Conservation (phyloP, 2,329 filamentous ascomycete species). For the Colletotrichum orbiculare region DNA sequence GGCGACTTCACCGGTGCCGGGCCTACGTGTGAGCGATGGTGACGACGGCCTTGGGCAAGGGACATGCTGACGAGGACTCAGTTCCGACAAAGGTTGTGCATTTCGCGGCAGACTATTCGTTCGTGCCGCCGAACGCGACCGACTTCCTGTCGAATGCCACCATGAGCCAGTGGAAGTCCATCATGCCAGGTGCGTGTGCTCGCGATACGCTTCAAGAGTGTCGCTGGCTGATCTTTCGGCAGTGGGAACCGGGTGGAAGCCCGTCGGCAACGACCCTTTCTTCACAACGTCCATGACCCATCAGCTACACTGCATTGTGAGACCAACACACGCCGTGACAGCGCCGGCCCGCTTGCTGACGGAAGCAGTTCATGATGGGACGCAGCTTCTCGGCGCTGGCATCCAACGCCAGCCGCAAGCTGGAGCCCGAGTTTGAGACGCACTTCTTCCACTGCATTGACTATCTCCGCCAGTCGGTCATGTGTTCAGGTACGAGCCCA, state of each 20-base stretch:
- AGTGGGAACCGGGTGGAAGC: constrained; percentile 49
- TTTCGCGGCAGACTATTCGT: constrained; percentile 51
- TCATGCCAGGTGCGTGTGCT: constrained; percentile 49
- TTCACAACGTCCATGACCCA: constrained; percentile 55
- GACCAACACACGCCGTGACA: constrained; percentile 7
- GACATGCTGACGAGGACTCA: constrained; percentile 33
- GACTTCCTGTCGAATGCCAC: constrained; percentile 53
- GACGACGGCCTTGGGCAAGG: too few species aligned
- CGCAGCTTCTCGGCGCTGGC: constrained; percentile 45
- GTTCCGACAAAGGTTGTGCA: constrained; percentile 51
- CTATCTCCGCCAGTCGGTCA: constrained; percentile 53
- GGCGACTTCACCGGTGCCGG: constrained; percentile 51
- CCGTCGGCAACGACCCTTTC: constrained; percentile 47
- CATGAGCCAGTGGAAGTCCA: constrained; percentile 50
- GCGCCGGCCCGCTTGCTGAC: neutral
- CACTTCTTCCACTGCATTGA: constrained; percentile 56
- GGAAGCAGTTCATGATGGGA: constrained; percentile 47
- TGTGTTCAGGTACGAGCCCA: constrained; percentile 43
- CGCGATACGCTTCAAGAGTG: neutral
- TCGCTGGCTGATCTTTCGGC: constrained; percentile 11
- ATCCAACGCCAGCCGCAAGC: constrained; percentile 32
- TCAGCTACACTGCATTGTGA: constrained; percentile 53
- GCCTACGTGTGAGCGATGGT: constrained; percentile 45
- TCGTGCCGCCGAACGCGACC: constrained; percentile 50
- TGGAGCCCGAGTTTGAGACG: constrained; percentile 43